Percentiles rank a stretch among this genome's conserved stretches.
These are phyloP conservation scores for Amaranthus hypochondriacus DNA, from an alignment of 148 eudicot genomes.

Conservation along the genomic window DNA sequence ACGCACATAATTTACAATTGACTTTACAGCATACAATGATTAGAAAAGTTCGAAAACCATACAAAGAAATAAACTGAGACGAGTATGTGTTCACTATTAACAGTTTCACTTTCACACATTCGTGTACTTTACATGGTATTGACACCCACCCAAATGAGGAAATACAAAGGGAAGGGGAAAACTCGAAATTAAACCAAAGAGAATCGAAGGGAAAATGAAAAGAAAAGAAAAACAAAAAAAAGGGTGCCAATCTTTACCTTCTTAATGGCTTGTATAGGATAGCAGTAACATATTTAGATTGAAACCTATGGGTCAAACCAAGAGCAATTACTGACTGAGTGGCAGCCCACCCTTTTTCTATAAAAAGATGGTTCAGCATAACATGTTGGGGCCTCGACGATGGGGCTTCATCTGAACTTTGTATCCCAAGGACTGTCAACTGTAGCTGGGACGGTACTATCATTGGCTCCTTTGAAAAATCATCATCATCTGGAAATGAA, in stretches of 20 bases:
- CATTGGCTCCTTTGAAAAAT: constrained; percentile 73
- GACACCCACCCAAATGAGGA: constrained; percentile 6
- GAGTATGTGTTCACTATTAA: constrained; percentile 18
- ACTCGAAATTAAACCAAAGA: neutral
- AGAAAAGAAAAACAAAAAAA: neutral
- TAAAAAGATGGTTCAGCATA: constrained; percentile 77
- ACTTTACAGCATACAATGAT: no score
- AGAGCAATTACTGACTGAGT: constrained; percentile 79
- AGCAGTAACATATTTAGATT: constrained; percentile 78
- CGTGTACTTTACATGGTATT: constrained; percentile 16
- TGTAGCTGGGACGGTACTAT: constrained; percentile 75
- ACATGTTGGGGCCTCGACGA: constrained; percentile 69
- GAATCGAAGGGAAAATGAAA: constrained; percentile 4
- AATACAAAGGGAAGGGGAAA: neutral
- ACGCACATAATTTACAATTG: no score
- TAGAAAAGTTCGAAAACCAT: no score
- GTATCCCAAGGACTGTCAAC: constrained; percentile 45
- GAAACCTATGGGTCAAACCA: constrained; percentile 72
- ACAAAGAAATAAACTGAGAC: neutral
- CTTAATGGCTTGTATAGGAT: constrained; percentile 79
- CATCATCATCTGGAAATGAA: constrained; percentile 54
- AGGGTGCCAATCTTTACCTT: constrained; percentile 34
- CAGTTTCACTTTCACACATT: constrained; percentile 23
- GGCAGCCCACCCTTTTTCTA: constrained; percentile 61
- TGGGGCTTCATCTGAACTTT: constrained; percentile 33